These are phyloP conservation scores for Lathyrus aphaca DNA, from an alignment of 306 rosid species.

Conservation along the genomic window DNA sequence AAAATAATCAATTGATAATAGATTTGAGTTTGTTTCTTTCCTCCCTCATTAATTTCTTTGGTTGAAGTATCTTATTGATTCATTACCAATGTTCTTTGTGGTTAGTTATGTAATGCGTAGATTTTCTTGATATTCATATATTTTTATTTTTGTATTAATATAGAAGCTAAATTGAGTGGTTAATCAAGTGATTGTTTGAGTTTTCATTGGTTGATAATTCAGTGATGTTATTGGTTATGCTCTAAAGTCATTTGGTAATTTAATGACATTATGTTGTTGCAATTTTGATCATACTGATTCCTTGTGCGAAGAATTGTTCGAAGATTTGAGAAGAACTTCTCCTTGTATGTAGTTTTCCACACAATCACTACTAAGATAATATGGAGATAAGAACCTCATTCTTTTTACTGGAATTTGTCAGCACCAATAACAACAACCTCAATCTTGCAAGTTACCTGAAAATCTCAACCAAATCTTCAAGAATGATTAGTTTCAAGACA, in stretches of 20 bases:
- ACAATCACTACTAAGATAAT: no score
- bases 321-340: no score
- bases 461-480: no score
- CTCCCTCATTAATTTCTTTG: not conserved
- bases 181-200: conserved; percentile 12
- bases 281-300: no score
- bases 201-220: conserved; percentile 2
- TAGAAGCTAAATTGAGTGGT: conserved; percentile 10
- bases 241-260: not conserved
- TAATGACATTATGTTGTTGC: not conserved
- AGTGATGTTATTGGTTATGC: conserved; percentile 20
- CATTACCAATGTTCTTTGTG: not conserved
- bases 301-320: no score
- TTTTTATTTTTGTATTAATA: conserved; percentile 1
- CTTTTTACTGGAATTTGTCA: no score
- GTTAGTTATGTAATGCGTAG: not conserved
- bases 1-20: not conserved
- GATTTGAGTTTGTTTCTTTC: not conserved
- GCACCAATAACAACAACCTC: no score
- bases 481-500: no score
- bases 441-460: no score
- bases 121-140: not conserved
- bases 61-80: not conserved
- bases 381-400: no score
- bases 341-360: no score